A percentile compares a stretch with the other conserved stretches of the same genome.
Evolutionary conservation across 1,284 basidiomycete genomes (phyloP).

Genomic region (Limonomyces culmigenus): DNA sequence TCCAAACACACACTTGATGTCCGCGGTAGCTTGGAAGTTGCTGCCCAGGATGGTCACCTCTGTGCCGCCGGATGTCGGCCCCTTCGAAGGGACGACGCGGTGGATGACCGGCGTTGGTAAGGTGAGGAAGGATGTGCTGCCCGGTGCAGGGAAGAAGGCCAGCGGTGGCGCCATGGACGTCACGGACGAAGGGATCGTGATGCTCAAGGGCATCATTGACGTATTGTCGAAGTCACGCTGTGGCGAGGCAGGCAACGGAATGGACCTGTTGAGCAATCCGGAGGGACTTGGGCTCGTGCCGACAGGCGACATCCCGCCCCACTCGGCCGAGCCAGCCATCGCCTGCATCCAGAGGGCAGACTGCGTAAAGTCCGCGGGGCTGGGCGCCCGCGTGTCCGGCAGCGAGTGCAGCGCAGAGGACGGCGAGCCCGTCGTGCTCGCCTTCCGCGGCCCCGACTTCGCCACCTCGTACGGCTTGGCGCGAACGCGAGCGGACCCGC

Average conservation of each 20-base stretch:
- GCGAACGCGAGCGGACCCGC: not conserved
- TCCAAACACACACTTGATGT: slow-evolving; percentile 76
- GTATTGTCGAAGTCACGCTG: too few relatives aligned
- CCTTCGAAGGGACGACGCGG: slow-evolving; percentile 79
- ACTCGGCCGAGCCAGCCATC: not conserved
- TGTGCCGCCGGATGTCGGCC: slow-evolving; percentile 86
- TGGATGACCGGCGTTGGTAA: slow-evolving; percentile 63
- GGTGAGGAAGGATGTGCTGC: slow-evolving; percentile 23
- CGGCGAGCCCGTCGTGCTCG: not conserved
- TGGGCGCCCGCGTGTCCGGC: not conserved
- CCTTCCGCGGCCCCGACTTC: too few relatives aligned
- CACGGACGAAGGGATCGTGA: slow-evolving; percentile 5
- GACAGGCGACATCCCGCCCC: not conserved
- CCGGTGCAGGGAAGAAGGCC: slow-evolving; percentile 26
- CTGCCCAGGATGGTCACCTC: slow-evolving; percentile 90
- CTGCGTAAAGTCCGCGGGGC: not conserved
- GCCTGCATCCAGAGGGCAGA: not conserved
- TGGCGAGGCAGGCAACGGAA: not conserved
- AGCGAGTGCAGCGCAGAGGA: not conserved
- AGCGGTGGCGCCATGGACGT: slow-evolving; percentile 31
- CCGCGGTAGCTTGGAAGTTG: slow-evolving; percentile 63
- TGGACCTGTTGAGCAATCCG: not conserved
- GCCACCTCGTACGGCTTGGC: not conserved
- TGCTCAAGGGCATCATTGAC: not conserved
- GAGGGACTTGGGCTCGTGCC: not conserved